These are phyloP conservation scores for Endocarpon pusillum DNA, from an alignment of 495 filamentous ascomycete genomes.

Conservation along the genomic window DNA sequence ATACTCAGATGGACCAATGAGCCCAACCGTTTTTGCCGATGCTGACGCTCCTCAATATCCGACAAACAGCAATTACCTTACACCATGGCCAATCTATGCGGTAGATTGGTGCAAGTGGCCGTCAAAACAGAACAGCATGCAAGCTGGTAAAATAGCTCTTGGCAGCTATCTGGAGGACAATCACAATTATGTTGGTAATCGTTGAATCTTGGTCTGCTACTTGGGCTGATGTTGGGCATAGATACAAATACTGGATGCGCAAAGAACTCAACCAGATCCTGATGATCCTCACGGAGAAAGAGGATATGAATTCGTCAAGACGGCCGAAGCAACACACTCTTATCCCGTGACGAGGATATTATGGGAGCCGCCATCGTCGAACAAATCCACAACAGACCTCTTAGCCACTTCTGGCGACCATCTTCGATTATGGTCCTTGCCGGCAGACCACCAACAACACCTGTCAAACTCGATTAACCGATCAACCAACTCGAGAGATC, in stretches of 20 bases:
- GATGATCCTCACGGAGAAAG: slow-evolving; percentile 52
- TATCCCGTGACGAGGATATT: slow-evolving; percentile 92
- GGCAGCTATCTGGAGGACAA: slow-evolving; percentile 96
- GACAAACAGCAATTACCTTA: slow-evolving; percentile 75
- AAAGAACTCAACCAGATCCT: slow-evolving; percentile 48
- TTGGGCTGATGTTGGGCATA: slow-evolving; percentile 19
- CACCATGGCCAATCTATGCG: slow-evolving; percentile 88
- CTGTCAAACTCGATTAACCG: slow-evolving; percentile 57
- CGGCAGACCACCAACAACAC: slow-evolving; percentile 29
- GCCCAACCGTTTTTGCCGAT: slow-evolving; percentile 18
- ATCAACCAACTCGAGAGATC: slow-evolving; percentile 42
- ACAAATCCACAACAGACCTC: slow-evolving; percentile 91
- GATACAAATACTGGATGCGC: slow-evolving; percentile 95
- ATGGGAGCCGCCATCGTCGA: slow-evolving; percentile 94
- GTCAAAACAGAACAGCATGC: slow-evolving; percentile 43
- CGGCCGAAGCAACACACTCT: slow-evolving; percentile 95
- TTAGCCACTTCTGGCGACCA: slow-evolving; percentile 95
- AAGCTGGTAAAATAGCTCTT: slow-evolving; percentile 77
- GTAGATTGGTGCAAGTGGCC: slow-evolving; percentile 99
- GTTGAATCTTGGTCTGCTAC: background rate
- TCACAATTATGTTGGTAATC: slow-evolving; percentile 71
- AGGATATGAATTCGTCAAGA: slow-evolving; percentile 75
- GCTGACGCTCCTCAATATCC: slow-evolving; percentile 34
- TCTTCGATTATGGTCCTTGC: slow-evolving; percentile 84
- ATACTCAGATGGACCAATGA: slow-evolving; percentile 44